Conservation (phyloP, 75 land plant genomes). For the Ceratopteris richardii region DNA sequence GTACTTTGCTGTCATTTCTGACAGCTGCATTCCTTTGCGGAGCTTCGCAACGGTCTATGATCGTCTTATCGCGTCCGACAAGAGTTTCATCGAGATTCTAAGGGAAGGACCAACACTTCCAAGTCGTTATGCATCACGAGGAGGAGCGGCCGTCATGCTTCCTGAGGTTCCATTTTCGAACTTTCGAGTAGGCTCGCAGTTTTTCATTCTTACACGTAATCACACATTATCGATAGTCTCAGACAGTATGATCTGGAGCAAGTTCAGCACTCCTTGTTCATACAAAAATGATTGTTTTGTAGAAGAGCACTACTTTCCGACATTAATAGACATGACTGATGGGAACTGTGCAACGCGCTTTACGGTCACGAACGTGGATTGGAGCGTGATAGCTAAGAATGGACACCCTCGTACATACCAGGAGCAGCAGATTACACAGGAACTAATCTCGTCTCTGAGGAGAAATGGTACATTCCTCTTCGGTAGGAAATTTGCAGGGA, state of each 20-base stretch:
- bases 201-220: conserved; percentile 30
- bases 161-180: conserved; percentile 48
- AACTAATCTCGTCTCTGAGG: conserved; percentile 6
- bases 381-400: conserved; percentile 18
- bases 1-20: conserved; percentile 53
- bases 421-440: conserved; percentile 16
- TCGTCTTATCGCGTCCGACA: background rate
- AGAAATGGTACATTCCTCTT: conserved; percentile 14
- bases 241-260: conserved; percentile 39
- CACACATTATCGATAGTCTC: conserved; percentile 37
- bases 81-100: conserved; percentile 59
- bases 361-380: conserved; percentile 57
- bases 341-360: conserved; percentile 22
- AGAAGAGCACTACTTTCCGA: conserved; percentile 70
- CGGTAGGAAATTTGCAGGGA: conserved; percentile 12
- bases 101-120: conserved; percentile 14
- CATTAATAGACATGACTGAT: conserved; percentile 37
- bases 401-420: conserved; percentile 47
- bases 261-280: conserved; percentile 38
- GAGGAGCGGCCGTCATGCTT: conserved; percentile 39
- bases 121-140: conserved; percentile 46
- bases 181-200: conserved; percentile 62
- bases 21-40: conserved; percentile 54
- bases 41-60: conserved; percentile 42
- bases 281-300: conserved; percentile 34